Evolutionary conservation across 352 stramenopile species (phyloP).

Genomic region (Pythium utonaiense): DNA sequence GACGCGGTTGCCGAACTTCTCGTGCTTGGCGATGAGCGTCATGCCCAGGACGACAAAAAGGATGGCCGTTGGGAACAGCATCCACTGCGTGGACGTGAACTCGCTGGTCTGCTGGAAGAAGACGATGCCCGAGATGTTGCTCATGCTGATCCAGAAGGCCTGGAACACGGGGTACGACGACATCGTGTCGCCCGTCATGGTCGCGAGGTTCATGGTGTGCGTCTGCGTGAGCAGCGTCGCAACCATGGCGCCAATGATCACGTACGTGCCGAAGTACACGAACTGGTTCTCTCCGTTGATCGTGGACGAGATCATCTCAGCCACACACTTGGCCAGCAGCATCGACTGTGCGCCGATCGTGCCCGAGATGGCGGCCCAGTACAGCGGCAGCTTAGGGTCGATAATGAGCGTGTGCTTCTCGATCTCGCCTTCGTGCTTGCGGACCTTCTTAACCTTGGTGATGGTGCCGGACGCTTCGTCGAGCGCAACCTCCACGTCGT

Average conservation of each 20-base stretch:
- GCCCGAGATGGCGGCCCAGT: conserved; percentile 84
- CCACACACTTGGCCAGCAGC: conserved; percentile 81
- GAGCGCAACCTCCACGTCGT: conserved; percentile 55
- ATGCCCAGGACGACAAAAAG: conserved; percentile 71
- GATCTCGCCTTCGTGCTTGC: conserved; percentile 60
- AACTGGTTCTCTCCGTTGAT: conserved; percentile 87
- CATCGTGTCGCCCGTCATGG: conserved; percentile 85
- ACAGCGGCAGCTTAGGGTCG: conserved; percentile 80
- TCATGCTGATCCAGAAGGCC: conserved; percentile 87
- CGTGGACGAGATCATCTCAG: conserved; percentile 79
- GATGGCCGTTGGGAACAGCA: conserved; percentile 78
- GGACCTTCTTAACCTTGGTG: conserved; percentile 39
- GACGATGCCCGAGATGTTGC: conserved; percentile 84
- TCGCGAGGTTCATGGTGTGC: conserved; percentile 82
- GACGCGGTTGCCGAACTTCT: conserved; percentile 87
- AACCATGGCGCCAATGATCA: conserved; percentile 72
- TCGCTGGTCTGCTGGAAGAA: conserved; percentile 86
- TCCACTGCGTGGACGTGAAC: conserved; percentile 80
- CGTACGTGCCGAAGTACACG: conserved; percentile 79
- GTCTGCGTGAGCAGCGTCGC: conserved; percentile 77
- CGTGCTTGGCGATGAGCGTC: conserved; percentile 79
- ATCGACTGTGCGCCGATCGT: conserved; percentile 82
- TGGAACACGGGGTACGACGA: conserved; percentile 85
- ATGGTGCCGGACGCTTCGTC: conserved; percentile 43
- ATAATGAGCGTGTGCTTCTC: conserved; percentile 86